phyloP scores from a whole-genome alignment of 176 grass and related monocot species.

The Pontederia paniculata region DNA sequence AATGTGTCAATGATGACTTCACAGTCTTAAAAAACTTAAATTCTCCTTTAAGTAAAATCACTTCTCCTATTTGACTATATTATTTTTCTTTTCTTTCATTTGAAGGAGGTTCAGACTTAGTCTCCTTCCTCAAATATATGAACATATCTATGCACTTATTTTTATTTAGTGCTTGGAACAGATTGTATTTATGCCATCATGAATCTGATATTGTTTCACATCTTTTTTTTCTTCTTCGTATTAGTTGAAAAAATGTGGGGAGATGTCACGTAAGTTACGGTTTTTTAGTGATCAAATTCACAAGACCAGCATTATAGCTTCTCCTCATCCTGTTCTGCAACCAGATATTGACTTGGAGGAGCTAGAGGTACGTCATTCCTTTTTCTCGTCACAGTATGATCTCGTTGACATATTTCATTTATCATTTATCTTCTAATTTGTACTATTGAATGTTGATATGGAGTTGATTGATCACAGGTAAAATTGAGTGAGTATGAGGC shows the following conservation, averaged over 20 bases:
- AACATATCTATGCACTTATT: neutral
- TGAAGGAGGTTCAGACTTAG: too few relatives aligned
- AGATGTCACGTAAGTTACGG: slow-evolving; percentile 89
- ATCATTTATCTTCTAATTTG: neutral
- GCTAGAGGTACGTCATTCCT: slow-evolving; percentile 52
- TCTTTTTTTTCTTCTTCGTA: slow-evolving; percentile 5
- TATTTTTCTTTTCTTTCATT: too few relatives aligned
- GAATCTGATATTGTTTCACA: neutral
- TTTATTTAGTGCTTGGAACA: neutral
- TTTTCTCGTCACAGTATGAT: neutral
- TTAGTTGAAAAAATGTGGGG: slow-evolving; percentile 87
- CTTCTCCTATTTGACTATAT: too few relatives aligned
- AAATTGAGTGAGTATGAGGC: slow-evolving; percentile 77
- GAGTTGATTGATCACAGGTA: slow-evolving; percentile 26
- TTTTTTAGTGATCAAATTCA: slow-evolving; percentile 89
- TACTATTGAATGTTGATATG: neutral
- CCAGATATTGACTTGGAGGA: slow-evolving; percentile 90
- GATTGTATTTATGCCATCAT: neutral
- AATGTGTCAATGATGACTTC: too few relatives aligned
- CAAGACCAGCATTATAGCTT: slow-evolving; percentile 57
- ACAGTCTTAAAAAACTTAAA: too few relatives aligned
- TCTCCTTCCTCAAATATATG: too few relatives aligned
- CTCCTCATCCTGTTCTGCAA: slow-evolving; percentile 54
- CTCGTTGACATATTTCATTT: neutral
- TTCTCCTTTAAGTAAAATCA: too few relatives aligned